Evolutionary conservation across 306 rosid species (phyloP).

Genomic region (Cucurbita ficifolia): DNA sequence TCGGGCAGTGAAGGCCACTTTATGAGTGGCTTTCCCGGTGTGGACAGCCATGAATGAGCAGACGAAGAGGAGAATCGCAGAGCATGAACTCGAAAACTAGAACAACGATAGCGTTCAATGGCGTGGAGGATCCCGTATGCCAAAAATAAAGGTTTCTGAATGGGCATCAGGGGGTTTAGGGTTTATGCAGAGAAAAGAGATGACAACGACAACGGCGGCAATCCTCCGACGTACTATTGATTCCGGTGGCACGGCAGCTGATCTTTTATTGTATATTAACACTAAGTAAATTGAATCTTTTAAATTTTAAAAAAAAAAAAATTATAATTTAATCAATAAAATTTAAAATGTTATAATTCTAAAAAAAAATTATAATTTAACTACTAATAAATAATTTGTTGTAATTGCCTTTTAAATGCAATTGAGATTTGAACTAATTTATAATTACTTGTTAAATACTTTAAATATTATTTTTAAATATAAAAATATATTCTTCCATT

Average conservation of each 20-base stretch:
- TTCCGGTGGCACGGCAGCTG: background rate
- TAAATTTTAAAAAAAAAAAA: no score
- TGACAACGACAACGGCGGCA: background rate
- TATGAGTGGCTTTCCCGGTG: conserved; percentile 44
- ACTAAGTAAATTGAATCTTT: no score
- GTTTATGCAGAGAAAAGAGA: background rate
- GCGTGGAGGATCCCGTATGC: conserved; percentile 6
- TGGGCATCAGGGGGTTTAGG: background rate
- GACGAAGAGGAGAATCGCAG: conserved; percentile 24
- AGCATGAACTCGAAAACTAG: background rate
- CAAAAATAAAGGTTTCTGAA: conserved; percentile 8
- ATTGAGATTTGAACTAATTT: no score
- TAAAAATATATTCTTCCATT: no score
- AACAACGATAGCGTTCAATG: conserved; percentile 13
- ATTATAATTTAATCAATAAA: no score
- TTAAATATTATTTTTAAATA: no score
- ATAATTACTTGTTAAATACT: no score
- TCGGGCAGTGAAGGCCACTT: conserved; percentile 29
- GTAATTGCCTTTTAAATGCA: no score
- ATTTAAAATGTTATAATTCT: no score
- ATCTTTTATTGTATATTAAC: no score
- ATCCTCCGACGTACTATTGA: background rate
- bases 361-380: no score
- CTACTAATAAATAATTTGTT: no score
- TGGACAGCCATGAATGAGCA: conserved; percentile 37